These are phyloP conservation scores for Suillus subaureus DNA, from an alignment of 768 basidiomycete species.

Conservation along the genomic window DNA sequence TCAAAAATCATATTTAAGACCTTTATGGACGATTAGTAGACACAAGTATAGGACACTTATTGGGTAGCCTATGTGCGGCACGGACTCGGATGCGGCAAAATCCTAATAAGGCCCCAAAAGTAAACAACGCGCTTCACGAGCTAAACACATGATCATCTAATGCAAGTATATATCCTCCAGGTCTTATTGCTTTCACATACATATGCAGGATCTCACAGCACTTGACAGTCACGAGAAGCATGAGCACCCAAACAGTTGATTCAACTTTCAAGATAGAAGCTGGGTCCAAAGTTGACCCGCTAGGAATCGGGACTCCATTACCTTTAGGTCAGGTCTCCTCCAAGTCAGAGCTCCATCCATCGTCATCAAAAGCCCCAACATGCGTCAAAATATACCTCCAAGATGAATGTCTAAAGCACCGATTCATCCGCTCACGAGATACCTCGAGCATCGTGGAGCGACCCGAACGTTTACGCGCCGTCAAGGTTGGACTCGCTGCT, in stretches of 20 bases:
- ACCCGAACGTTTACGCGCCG: slow-evolving; percentile 85
- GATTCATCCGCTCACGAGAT: slow-evolving; percentile 77
- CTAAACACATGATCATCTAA: background rate
- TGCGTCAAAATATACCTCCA: slow-evolving; percentile 50
- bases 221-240: background rate
- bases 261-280: too few relatives aligned
- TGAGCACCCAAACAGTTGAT: background rate
- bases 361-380: background rate
- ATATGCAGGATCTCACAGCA: background rate
- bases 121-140: slow-evolving; percentile 7
- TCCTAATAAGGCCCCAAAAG: too few relatives aligned
- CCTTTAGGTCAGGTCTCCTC: background rate
- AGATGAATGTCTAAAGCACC: slow-evolving; percentile 72
- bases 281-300: background rate
- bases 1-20: too few relatives aligned
- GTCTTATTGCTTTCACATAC: background rate
- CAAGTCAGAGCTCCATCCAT: background rate
- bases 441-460: slow-evolving; percentile 83
- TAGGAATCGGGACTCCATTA: background rate
- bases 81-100: too few relatives aligned
- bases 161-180: background rate
- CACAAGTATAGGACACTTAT: too few relatives aligned
- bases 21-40: too few relatives aligned
- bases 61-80: too few relatives aligned
- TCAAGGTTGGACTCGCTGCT: slow-evolving; percentile 80